phyloP scores from a whole-genome alignment of 345 rosid genomes.

The Cardamine resedifolia region DNA sequence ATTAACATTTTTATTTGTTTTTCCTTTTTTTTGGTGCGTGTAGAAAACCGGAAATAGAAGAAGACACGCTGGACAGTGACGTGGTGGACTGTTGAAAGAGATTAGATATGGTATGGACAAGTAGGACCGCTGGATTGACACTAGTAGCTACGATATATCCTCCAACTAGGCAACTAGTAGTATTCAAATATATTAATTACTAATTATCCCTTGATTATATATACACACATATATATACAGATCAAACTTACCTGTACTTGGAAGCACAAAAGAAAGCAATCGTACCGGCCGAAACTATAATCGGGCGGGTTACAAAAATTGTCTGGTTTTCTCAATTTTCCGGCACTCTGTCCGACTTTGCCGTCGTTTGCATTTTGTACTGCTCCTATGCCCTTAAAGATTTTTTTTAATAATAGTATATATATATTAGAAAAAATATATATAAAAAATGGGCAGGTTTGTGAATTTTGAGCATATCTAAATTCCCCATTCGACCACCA shows the following conservation, averaged over 20 bases:
- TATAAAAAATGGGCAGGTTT: conserved; percentile 9
- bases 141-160: not conserved
- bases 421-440: no score
- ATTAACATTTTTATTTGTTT: not conserved
- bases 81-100: not conserved
- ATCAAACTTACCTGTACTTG: conserved; percentile 26
- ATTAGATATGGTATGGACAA: conserved; percentile 1
- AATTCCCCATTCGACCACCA: not conserved
- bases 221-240: not conserved
- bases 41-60: not conserved
- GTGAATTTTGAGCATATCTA: conserved; percentile 4
- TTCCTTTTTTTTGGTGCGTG: not conserved
- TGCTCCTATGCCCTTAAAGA: no score
- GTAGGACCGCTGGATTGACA: conserved; percentile 17
- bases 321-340: no score
- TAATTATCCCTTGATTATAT: not conserved
- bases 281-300: conserved; percentile 15
- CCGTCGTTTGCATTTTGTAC: no score
- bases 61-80: conserved; percentile 22
- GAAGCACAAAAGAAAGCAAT: conserved; percentile 22
- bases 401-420: no score
- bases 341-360: no score
- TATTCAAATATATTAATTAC: not conserved
- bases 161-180: not conserved
- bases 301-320: conserved; percentile 12